phyloP scores from a whole-genome alignment of 176 grass and related monocot species.

The Phoenix roebelenii region DNA sequence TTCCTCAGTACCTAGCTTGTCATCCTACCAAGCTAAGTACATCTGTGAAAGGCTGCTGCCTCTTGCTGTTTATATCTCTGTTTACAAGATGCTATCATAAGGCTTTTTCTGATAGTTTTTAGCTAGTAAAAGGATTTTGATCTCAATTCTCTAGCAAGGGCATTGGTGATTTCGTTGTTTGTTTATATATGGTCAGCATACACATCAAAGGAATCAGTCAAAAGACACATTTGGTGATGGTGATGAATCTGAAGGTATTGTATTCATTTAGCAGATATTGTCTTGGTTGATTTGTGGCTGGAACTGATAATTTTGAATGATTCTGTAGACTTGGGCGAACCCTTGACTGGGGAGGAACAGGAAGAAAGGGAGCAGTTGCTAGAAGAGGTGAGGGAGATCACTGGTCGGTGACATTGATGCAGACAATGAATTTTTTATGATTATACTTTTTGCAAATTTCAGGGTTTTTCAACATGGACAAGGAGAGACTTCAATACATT shows the following conservation, averaged over 20 bases:
- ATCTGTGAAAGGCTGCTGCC: no score
- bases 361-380: conserved; percentile 79
- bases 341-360: conserved; percentile 72
- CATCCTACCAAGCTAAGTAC: no score
- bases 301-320: no score
- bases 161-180: no score
- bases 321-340: conserved; percentile 56
- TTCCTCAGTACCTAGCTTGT: no score
- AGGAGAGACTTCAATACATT: conserved; percentile 96
- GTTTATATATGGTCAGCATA: conserved; percentile 48
- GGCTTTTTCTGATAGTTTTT: no score
- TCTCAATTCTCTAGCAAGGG: no score
- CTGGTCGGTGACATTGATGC: not conserved
- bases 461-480: conserved; percentile 93
- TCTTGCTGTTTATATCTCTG: no score
- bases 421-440: no score
- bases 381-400: conserved; percentile 42
- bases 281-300: not conserved
- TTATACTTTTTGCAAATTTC: conserved; percentile 1
- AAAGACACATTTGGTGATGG: conserved; percentile 87
- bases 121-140: no score
- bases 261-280: not conserved
- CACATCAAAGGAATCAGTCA: conserved; percentile 60
- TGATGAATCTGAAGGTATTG: conserved; percentile 78
- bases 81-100: no score